Conservation (phyloP, 805 yeast genomes). For the Saturnispora diversa region DNA sequence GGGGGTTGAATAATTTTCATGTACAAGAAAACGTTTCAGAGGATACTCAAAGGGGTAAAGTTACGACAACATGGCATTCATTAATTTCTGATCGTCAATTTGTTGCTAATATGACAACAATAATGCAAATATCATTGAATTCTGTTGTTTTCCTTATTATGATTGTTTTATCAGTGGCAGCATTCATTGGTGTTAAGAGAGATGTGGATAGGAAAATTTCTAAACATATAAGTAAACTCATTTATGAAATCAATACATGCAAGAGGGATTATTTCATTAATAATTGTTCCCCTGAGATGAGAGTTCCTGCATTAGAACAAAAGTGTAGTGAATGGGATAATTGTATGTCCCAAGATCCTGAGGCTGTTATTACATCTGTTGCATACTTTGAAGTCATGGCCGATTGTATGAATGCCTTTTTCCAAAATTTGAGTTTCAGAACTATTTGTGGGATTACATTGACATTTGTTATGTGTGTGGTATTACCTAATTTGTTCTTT, state of each 20-base stretch:
- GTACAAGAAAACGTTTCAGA: neutral
- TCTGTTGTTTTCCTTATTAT: slow-evolving; percentile 20
- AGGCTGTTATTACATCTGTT: slow-evolving; percentile 28
- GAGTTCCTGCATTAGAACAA: slow-evolving; percentile 70
- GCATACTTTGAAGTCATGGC: slow-evolving; percentile 30
- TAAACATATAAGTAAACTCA: slow-evolving; percentile 48
- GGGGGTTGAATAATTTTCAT: neutral
- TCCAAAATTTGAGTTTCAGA: slow-evolving; percentile 24
- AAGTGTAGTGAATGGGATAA: slow-evolving; percentile 67
- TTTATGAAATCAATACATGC: slow-evolving; percentile 62
- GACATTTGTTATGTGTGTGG: slow-evolving; percentile 14
- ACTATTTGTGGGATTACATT: slow-evolving; percentile 19
- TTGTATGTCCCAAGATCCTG: slow-evolving; percentile 79
- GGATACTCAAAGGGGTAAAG: neutral
- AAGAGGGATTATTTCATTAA: slow-evolving; percentile 61
- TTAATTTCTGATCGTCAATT: slow-evolving; percentile 25
- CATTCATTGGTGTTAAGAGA: slow-evolving; percentile 22
- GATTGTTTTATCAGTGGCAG: slow-evolving; percentile 16
- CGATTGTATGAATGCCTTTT: slow-evolving; percentile 29
- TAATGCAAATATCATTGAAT: slow-evolving; percentile 24
- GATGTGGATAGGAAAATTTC: slow-evolving; percentile 72
- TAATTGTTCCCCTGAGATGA: slow-evolving; percentile 53
- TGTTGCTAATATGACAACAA: slow-evolving; percentile 21
- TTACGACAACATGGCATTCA: slow-evolving; percentile 3
- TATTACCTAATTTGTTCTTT: slow-evolving; percentile 26